Base-by-base conservation (phyloP, 1,284 basidiomycete genomes). In the Takashimella tepidaria region DNA sequence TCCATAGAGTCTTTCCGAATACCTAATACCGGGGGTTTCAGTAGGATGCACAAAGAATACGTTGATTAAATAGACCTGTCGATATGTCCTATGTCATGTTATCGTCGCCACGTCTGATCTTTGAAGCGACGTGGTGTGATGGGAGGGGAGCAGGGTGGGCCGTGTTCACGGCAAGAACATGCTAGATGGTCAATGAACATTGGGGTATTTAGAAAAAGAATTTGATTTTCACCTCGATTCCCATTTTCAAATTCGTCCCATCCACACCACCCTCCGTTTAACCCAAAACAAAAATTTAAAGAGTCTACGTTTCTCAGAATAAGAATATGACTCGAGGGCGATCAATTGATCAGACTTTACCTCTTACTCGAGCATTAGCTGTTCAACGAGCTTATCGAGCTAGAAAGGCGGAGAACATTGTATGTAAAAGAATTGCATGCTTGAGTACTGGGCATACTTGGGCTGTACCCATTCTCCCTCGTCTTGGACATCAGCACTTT, bases 261-360 rank as follows among this genome's bases (percentile, higher is more conserved):
- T 37, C 31, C 31, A 37, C 31, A 8, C 31, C 31, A 8, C 16
- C 31, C 10, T 37, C 31, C 31, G 16, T 16, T 37, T 8, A 37
- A 37, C 31, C 31, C 10, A 16, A 8, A 16, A 8, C 31, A 8
- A 37, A 8, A 37, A 37, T 16, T 16, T 37, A 16, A 8, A 37
- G 10, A 8, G 10, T 8, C 31, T 8, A 8, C 31, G 10, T 8
- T 8, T 8, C 31, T 16, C 31, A 37, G 10, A 37, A 8, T 16
- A 16, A 16, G 8, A 16, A n/a, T 25, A 85, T 84, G 77, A 74
- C 71, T 1, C 88, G 87, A 43, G 88, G 88, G 4, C 75, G 80
- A 52, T 75, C 77, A n/a, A 59, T 57, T 22, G 57, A 62, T 53
- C 47, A 48, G 13, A 45, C 56, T 2, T 55, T 62, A 1, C 56